Evolutionary conservation across 2,329 filamentous ascomycete genomes (phyloP).

Genomic region (Pseudofabraea citricarpa): DNA sequence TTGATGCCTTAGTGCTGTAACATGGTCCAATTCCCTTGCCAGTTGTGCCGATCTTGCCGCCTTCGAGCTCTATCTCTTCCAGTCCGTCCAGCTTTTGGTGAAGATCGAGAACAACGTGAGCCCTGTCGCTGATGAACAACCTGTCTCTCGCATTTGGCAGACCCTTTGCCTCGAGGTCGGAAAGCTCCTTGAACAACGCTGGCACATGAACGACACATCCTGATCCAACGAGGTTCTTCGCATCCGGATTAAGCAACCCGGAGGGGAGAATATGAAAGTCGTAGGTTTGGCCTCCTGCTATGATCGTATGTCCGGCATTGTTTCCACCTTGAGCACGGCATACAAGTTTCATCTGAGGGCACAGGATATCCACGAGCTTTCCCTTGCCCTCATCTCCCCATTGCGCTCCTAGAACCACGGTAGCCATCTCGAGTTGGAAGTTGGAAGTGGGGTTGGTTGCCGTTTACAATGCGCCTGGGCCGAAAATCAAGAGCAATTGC

Average conservation of each 20-base stretch:
- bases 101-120: conserved; percentile 45
- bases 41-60: conserved; percentile 39
- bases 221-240: conserved; percentile 70
- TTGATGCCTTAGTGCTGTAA: conserved; percentile 55
- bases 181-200: conserved; percentile 61
- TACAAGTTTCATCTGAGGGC: neutral
- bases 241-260: conserved; percentile 66
- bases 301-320: conserved; percentile 39
- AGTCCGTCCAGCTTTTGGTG: conserved; percentile 66
- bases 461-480: no score
- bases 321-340: conserved; percentile 46
- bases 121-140: conserved; percentile 57
- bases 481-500: no score
- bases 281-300: neutral
- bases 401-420: neutral
- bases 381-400: conserved; percentile 1
- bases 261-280: conserved; percentile 55
- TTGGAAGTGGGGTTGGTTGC: no score
- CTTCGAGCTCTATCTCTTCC: conserved; percentile 50
- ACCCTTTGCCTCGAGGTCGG: conserved; percentile 55
- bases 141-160: conserved; percentile 48
- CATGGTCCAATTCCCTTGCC: conserved; percentile 47
- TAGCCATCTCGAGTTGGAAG: neutral
- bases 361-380: neutral
- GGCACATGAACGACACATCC: conserved; percentile 64